These are phyloP conservation scores for Colletotrichum brevisporum DNA, from an alignment of 2,329 filamentous ascomycete genomes.

Conservation along the genomic window DNA sequence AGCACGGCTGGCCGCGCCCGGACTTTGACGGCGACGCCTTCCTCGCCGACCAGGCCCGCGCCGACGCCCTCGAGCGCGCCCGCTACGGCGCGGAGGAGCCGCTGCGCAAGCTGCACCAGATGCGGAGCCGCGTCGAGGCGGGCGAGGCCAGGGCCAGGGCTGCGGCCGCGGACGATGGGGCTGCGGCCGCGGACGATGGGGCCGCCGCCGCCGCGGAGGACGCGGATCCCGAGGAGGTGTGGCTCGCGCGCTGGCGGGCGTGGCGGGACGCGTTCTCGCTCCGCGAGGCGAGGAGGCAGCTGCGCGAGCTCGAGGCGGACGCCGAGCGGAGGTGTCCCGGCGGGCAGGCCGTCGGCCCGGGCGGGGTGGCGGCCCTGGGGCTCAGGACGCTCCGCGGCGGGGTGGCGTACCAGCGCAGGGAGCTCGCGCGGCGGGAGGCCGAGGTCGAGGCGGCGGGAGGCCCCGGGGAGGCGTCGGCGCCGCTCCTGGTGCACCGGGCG, in stretches of 20 bases:
- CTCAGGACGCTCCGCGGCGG: background rate
- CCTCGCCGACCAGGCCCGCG: constrained; percentile 33
- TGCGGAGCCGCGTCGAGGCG: background rate
- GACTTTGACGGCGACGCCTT: constrained; percentile 44
- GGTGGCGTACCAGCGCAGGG: background rate
- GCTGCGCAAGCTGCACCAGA: background rate
- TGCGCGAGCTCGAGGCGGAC: constrained; percentile 1
- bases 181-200: too few species aligned
- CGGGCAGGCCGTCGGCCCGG: constrained; percentile 7
- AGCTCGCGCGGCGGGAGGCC: background rate
- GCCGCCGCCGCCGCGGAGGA: background rate
- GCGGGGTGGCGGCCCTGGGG: constrained; percentile 7
- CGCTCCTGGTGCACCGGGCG: background rate
- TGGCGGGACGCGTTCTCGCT: background rate
- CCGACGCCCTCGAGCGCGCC: background rate
- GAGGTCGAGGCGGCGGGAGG: background rate
- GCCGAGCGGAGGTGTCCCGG: constrained; percentile 13
- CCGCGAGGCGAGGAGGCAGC: background rate
- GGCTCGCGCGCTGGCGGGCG: constrained; percentile 32
- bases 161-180: too few species aligned
- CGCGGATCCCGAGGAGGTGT: constrained; percentile 30
- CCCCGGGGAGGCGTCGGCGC: background rate
- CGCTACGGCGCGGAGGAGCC: constrained; percentile 9
- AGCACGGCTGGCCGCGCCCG: constrained; percentile 43
- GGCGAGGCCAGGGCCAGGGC: background rate